Base-by-base conservation (phyloP, 371 early-diverging fungal genomes). In the Mucor velutinosus region DNA sequence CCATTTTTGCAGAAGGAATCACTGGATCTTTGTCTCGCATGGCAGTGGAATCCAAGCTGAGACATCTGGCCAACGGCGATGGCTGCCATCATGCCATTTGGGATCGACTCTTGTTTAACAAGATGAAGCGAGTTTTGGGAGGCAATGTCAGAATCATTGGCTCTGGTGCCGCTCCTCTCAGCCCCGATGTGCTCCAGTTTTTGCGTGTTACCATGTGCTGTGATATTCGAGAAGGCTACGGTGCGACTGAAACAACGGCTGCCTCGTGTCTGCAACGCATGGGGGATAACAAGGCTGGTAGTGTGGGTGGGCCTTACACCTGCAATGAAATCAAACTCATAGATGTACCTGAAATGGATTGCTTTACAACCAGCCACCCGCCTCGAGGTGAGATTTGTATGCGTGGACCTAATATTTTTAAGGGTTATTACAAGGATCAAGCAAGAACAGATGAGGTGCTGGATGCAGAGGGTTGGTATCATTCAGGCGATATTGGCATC, bases 151-250 rank as follows among this genome's bases (percentile, higher is more conserved):
- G 87, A 47, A 65, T 87, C 59, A 90, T 97, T 66, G 69, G 93
- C 33, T 89, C 91, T 1, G 93, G 97, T 8, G 91, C 94, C 32
- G 99, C 99, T 27, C 99, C 99, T 7, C 88, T 99, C 33, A 86
- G 88, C 32, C 73, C 82, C 5, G 92, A 95, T 17, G 90, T 95
- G 15, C 72, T 98, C 74, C 84, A 88, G 66, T 99, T 98, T 81
- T 71, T 99, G 62, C 92, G 97, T 55, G 86, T 95, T 58, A 87
- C 88, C 10, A 90, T 99, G 59, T 81, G 85, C 56, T 77, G 81
- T 56, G 81, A 84, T 23, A 83, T 91, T 10, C 59, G 76, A 37
- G 90, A 93, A 69, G 98, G 96, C 8, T 99, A 97, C 74, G 99
- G 99, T 11, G 86, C 90, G 66, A 97, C 97, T 30, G 97, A 97